Base-by-base conservation (phyloP, 192 early-diverging fungal genomes). In the Umbelopsis isabellina region DNA sequence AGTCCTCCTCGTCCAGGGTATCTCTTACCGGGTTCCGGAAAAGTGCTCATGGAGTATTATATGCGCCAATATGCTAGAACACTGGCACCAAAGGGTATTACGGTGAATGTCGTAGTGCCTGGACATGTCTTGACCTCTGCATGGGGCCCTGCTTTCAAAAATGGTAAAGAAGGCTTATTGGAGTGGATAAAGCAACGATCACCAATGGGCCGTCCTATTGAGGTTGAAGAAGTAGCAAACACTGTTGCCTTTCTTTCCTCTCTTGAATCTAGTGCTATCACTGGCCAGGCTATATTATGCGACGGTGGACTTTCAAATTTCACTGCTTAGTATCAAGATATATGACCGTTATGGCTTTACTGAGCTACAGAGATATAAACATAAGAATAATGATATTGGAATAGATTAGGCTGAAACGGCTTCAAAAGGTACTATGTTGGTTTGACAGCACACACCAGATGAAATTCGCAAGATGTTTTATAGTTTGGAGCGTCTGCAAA, bases 391-490 rank as follows among this genome's bases (percentile, higher is more conserved):
- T 9, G 6, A 41, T 41, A 41, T 41, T 41, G 37, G 6, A 41
- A 41, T 52, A 27, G 51, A 25, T 52, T 52, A 13, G 25, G 21
- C 0, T 25, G 21, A 52, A 52, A 25, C 0, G 25, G 12, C 12
- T 52, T 13, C 22, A 23, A 52, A 4, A 13, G 3, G 2, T 11
- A 13, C 22, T 37, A 61, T 3, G 33, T 61, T 4, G 72, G 66
- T 51, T 67, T 66, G 9, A 50, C 25, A 2, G 35, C 76, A 64
- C 73, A 69, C 1, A 78, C 52, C 15, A 73, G 41, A 27, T 69
- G 65, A 48, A 78, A 73, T 46, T 68, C 67, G 20, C 67, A 70
- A 22, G 68, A 68, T 30, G 41, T 65, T 15, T 67, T 27, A 55
- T 67, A 53, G 1, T 27, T 12, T 2, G 65, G 25, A 0, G 50